Evolutionary conservation across 2,329 filamentous ascomycete species (phyloP).

Genomic region (Penicillium nordicum): DNA sequence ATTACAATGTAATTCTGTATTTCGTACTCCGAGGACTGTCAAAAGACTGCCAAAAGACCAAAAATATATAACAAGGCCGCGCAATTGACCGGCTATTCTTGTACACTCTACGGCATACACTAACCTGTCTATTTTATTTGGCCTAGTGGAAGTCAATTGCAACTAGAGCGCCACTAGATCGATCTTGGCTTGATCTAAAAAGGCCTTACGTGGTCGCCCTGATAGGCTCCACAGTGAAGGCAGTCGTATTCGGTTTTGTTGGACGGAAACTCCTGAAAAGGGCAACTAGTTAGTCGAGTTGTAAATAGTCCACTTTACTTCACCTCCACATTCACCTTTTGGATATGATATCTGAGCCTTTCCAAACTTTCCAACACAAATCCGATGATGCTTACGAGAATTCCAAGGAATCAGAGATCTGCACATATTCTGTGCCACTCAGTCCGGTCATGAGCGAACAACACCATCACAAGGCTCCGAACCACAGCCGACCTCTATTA

Average conservation of each 20-base stretch:
- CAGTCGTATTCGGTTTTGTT: slow-evolving; percentile 1
- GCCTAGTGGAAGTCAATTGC: slow-evolving; percentile 1
- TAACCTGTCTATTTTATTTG: neutral
- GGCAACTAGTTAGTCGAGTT: neutral
- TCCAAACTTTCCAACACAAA: neutral
- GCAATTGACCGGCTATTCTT: neutral
- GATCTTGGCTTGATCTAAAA: slow-evolving; percentile 3
- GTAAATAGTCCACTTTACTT: neutral
- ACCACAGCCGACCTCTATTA: slow-evolving; percentile 7
- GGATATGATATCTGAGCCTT: neutral
- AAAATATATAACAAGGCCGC: too few relatives aligned
- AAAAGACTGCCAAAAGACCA: too few relatives aligned
- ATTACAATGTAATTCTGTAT: too few relatives aligned
- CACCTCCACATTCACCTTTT: neutral
- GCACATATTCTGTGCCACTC: neutral
- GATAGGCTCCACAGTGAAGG: slow-evolving; percentile 2
- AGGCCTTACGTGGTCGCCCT: neutral
- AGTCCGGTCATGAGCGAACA: slow-evolving; percentile 1
- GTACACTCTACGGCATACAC: neutral
- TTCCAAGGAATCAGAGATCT: neutral
- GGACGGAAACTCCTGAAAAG: neutral
- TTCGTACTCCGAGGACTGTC: too few relatives aligned
- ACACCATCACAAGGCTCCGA: neutral
- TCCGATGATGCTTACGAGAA: neutral
- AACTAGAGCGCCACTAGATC: slow-evolving; percentile 1